Conservation (phyloP, 139 green algal species). For the Coelastrella sp. region DNA sequence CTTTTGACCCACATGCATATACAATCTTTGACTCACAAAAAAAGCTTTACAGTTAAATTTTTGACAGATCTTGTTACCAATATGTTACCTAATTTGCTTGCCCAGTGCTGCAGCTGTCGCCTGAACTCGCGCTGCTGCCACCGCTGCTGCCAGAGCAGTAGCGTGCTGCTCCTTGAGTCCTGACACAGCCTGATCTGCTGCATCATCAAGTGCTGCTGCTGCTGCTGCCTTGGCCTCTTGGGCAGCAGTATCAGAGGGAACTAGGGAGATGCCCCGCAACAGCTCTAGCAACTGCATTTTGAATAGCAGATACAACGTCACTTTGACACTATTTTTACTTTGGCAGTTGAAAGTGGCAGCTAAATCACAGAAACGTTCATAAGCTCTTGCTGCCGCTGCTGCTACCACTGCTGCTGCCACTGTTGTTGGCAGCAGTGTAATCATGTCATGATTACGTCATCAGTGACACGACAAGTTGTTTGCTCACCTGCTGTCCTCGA, state of each 20-base stretch:
- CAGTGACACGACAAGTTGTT: too few relatives aligned
- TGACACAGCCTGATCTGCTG: conserved; percentile 23
- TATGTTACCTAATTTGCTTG: background rate
- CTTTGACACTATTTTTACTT: background rate
- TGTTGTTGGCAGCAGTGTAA: too few relatives aligned
- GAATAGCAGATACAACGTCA: too few relatives aligned
- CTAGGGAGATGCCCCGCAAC: conserved; percentile 9
- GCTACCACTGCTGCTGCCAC: background rate
- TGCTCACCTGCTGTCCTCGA: conserved; percentile 45
- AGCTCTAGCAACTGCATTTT: conserved; percentile 41
- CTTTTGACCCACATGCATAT: background rate
- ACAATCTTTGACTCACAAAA: background rate
- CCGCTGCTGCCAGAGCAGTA: conserved; percentile 6
- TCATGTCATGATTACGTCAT: too few relatives aligned
- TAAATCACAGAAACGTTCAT: background rate
- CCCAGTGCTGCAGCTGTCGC: background rate
- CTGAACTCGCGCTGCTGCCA: conserved; percentile 14
- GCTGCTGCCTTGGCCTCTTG: conserved; percentile 24
- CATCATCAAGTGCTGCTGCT: conserved; percentile 35
- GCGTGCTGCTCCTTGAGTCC: conserved; percentile 10
- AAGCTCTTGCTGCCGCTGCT: background rate
- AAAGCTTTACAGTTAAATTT: background rate
- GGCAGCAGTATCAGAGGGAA: background rate
- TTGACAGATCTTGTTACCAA: background rate
- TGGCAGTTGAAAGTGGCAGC: background rate